phyloP scores from a whole-genome alignment of 805 yeast genomes.

The Pichia sporocuriosa region DNA sequence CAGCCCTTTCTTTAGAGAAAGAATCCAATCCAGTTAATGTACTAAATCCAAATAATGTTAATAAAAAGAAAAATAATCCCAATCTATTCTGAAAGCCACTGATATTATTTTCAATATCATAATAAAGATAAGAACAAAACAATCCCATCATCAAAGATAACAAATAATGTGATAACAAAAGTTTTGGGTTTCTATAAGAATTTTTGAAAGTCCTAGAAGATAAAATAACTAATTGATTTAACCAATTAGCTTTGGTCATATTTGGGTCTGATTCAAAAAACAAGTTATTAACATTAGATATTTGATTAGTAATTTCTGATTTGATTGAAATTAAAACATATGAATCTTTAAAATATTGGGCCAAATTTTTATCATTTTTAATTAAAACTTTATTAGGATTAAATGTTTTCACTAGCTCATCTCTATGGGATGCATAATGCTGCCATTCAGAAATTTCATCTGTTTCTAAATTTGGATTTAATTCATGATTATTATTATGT shows the following conservation, averaged over 20 bases:
- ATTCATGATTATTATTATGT: constrained; percentile 15
- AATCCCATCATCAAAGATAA: constrained; percentile 70
- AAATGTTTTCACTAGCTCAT: constrained; percentile 42
- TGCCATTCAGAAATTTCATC: constrained; percentile 70
- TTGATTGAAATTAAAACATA: constrained; percentile 35
- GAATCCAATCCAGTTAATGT: constrained; percentile 88
- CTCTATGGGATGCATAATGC: constrained; percentile 75
- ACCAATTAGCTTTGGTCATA: constrained; percentile 49
- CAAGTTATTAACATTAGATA: constrained; percentile 7
- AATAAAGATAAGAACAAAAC: constrained; percentile 82
- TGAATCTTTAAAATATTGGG: constrained; percentile 27
- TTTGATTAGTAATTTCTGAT: constrained; percentile 30
- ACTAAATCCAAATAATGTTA: constrained; percentile 90
- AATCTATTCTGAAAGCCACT: constrained; percentile 95
- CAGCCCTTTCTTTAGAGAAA: constrained; percentile 80
- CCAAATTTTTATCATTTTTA: constrained; percentile 11
- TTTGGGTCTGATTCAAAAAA: constrained; percentile 27
- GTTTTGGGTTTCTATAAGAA: constrained; percentile 83
- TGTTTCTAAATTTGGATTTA: constrained; percentile 17
- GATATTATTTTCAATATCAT: constrained; percentile 77
- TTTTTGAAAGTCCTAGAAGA: constrained; percentile 88
- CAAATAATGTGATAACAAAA: constrained; percentile 78
- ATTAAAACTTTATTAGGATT: constrained; percentile 6
- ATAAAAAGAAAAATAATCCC: constrained; percentile 85
- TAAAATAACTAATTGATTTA: constrained; percentile 63